These are phyloP conservation scores for Mycena capillaripes DNA, from an alignment of 768 basidiomycete genomes.

Conservation along the genomic window DNA sequence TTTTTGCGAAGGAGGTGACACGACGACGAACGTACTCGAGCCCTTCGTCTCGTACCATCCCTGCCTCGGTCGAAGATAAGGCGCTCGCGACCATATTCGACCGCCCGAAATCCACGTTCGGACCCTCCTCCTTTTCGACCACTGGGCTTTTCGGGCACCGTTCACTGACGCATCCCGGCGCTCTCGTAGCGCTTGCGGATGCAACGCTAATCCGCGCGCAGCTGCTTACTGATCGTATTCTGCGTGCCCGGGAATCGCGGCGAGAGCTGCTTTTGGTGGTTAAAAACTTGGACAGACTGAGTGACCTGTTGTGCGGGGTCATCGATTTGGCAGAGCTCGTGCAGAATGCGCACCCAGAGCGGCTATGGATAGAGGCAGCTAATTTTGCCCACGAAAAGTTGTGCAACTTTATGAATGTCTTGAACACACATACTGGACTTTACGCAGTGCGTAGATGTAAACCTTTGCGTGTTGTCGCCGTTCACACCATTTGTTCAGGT, in stretches of 20 bases:
- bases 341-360: slow-evolving; percentile 93
- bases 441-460: slow-evolving; percentile 76
- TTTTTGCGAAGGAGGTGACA: slow-evolving; percentile 47
- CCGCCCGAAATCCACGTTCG: slow-evolving; percentile 60
- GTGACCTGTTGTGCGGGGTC: slow-evolving; percentile 95
- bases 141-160: slow-evolving; percentile 92
- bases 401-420: slow-evolving; percentile 97
- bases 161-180: slow-evolving; percentile 75
- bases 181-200: slow-evolving; percentile 80
- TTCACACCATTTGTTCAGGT: slow-evolving; percentile 62
- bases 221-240: slow-evolving; percentile 86
- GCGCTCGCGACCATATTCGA: slow-evolving; percentile 82
- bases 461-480: slow-evolving; percentile 26
- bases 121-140: slow-evolving; percentile 58
- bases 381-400: slow-evolving; percentile 91
- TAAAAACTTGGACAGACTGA: slow-evolving; percentile 96
- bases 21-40: slow-evolving; percentile 31
- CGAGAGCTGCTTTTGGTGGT: slow-evolving; percentile 87
- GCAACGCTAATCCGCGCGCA: slow-evolving; percentile 87
- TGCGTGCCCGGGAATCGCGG: slow-evolving; percentile 78
- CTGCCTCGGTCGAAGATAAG: slow-evolving; percentile 75
- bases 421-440: slow-evolving; percentile 94
- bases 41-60: slow-evolving; percentile 57
- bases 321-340: slow-evolving; percentile 97
- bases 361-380: slow-evolving; percentile 84